Evolutionary conservation across 192 early-diverging fungal genomes (phyloP).

Genomic region (Piromyces finnis): DNA sequence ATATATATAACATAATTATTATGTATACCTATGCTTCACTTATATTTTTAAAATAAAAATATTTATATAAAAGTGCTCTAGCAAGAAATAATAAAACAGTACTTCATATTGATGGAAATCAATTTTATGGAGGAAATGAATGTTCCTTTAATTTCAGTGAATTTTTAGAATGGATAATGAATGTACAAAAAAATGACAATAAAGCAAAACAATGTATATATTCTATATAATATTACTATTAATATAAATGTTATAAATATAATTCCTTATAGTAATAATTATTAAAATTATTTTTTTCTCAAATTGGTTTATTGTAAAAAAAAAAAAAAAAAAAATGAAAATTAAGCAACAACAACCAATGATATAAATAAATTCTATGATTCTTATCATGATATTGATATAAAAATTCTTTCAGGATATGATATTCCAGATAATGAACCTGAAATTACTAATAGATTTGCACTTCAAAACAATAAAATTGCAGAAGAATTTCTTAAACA

Average conservation of each 20-base stretch:
- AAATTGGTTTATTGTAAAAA: no score
- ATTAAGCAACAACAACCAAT: no score
- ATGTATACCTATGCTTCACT: no score
- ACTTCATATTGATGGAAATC: conserved; percentile 62
- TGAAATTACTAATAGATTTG: neutral
- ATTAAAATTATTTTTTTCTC: no score
- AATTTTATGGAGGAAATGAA: conserved; percentile 58
- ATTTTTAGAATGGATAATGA: conserved; percentile 13
- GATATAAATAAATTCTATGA: neutral
- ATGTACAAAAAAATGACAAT: neutral
- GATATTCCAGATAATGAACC: neutral
- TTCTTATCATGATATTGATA: neutral
- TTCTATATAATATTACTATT: no score
- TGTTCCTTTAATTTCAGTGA: conserved; percentile 33
- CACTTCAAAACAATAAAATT: neutral
- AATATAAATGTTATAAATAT: no score
- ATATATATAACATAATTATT: no score
- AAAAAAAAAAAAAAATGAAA: no score
- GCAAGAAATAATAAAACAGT: conserved; percentile 48
- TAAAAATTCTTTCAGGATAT: neutral
- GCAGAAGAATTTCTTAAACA: neutral
- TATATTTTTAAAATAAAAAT: no score
- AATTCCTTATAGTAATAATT: no score
- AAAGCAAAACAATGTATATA: neutral
- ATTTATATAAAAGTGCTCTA: conserved; percentile 25